Base-by-base conservation (phyloP, 768 basidiomycete genomes). In the Leccinum subtestaceum region DNA sequence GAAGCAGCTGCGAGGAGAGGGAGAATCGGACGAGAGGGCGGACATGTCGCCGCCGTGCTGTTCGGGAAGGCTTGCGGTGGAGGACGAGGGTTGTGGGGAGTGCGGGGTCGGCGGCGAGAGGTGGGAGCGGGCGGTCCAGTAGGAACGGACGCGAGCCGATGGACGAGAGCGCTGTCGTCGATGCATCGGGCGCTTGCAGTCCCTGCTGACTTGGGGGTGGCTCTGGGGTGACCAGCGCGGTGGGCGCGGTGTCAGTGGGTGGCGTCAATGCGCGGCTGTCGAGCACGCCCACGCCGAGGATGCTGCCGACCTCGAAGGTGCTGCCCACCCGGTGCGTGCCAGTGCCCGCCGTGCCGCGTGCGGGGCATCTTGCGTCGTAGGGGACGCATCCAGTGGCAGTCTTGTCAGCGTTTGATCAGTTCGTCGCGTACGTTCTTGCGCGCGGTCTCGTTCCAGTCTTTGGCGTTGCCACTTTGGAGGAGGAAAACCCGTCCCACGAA, bases 271-370 rank as follows among this genome's bases (percentile, higher is more conserved):
- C 65, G n/a, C 60, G 63, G 46, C 23, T 45, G 52, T 80, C 74
- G 52, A 87, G 74, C 38, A 88, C 74, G 62, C 84, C 81, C 53
- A 91, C 79, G 11, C 89, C 91, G 36, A 92, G 75, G 60, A 93
- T 80, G 19, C 80, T 80, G 3, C 91, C 91, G 36, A 93, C 77
- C 65, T 91, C 88, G 61, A 93, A 93, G 60, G 84, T 89, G 23
- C 78, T 78, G 27, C 91, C 89, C 29, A 89, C 80, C 88, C 89
- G 91, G 21, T 73, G 76, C 12, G 68, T 72, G 13, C 63, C 56
- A n/a, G n/a, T 10, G n/a, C 55, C 38, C 17, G 23, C 12, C n/a
- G n/a, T n/a, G n/a, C n/a, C n/a, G n/a, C 13, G 12, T 19, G 10
- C 46, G 60, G 57, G 38, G 64, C 49, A 34, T 32, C 13, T 56